Evolutionary conservation across 2,329 filamentous ascomycete genomes (phyloP), one percentile per base, ranked within the genome.

Genomic region (Pseudogymnoascus sp.): DNA sequence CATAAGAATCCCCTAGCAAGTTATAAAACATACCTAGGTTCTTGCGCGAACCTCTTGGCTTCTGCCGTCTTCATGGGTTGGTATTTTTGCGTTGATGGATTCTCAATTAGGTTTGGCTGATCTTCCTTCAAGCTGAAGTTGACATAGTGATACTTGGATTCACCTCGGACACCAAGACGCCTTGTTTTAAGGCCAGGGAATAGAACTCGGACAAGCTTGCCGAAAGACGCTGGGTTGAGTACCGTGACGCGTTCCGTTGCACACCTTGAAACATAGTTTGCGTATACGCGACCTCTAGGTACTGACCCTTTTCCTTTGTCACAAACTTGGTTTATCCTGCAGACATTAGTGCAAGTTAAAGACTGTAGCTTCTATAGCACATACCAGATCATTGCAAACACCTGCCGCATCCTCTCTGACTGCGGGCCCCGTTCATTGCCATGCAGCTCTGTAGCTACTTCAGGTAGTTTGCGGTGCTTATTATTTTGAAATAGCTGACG

Each of bases 81-180:
- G 3, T 75, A 74, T 42, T 77, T 76, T 12, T 79, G 76, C 28
- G 82, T 77, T 43, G 75, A 74, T 9, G 61, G 61, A 38, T 59
- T 42, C 59, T 70, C 69, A 12, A 68, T 66, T 59, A 72, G 61
- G 38, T 71, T 69, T 60, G 72, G 71, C 59, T 73, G 71, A 64
- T 87, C 85, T 60, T 87, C 85, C 43, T 79, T 76, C 60, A 88
- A 75, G 11, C 78, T 79, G 69, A 88, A 88, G 71, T 87, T 87
- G 56, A 88, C 85, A 71, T 99, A 99, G 76, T 99, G 95, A 75
- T 99, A 99, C 74, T 99, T 99, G 12, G 95, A 99, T 77, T 97
- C 93, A 67, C 95, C 95, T 62, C 95, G 87, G 56, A 97, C 93
- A 66, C 95, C 95, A 11, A 99, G 81, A 67, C 95, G 85, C 64